phyloP scores from a whole-genome alignment of 1,284 basidiomycete genomes.

The Vanrija sp. region DNA sequence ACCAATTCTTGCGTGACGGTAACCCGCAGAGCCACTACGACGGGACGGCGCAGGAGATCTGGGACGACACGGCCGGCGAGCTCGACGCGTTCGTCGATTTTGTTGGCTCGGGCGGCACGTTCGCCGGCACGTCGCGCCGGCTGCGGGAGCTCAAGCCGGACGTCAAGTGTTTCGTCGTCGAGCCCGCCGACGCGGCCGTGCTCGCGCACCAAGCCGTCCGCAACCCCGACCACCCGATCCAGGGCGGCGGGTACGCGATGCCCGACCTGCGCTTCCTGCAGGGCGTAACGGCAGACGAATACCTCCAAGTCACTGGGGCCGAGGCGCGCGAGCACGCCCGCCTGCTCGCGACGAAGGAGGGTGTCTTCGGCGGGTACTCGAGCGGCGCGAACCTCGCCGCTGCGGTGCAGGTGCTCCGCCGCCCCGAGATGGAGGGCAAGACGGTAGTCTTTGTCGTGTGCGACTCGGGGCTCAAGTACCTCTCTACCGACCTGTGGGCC shows the following conservation, averaged over 20 bases:
- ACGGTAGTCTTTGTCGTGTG: background rate
- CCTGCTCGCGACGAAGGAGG: background rate
- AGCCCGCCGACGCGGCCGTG: background rate
- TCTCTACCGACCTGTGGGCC: conserved; percentile 1
- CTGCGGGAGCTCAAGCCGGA: background rate
- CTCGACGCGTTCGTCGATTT: conserved; percentile 2
- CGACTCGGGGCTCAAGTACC: conserved; percentile 3
- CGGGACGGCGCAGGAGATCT: background rate
- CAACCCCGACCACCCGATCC: conserved; percentile 4
- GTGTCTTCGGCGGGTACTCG: conserved; percentile 2
- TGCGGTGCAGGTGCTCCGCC: background rate
- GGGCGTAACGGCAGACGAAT: background rate
- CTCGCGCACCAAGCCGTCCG: background rate
- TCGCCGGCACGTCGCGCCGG: background rate
- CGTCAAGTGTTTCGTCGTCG: background rate
- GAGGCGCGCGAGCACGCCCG: background rate
- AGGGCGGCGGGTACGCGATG: conserved; percentile 3
- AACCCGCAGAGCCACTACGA: background rate
- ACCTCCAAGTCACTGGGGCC: background rate
- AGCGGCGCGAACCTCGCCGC: conserved; percentile 2
- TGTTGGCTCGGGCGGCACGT: background rate
- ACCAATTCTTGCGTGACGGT: background rate
- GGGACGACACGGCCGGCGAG: background rate
- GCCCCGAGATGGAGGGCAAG: background rate
- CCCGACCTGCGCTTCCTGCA: background rate